phyloP scores from a whole-genome alignment of 495 filamentous ascomycete genomes.

The Platismatia glauca region DNA sequence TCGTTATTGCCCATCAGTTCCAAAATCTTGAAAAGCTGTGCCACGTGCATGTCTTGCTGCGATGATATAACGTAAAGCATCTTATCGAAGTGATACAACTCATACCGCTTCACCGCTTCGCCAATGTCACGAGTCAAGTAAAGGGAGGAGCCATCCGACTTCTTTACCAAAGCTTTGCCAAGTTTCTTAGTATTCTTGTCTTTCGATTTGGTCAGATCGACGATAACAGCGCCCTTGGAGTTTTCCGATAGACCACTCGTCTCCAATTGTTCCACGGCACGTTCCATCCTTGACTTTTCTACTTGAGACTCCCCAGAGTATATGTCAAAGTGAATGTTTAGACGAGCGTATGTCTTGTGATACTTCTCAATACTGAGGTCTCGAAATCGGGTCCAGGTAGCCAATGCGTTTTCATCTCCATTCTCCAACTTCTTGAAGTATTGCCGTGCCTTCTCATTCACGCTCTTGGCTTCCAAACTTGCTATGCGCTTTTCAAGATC shows the following conservation, averaged over 20 bases:
- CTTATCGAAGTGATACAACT: slow-evolving; percentile 60
- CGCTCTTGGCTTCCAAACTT: slow-evolving; percentile 45
- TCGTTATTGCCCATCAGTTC: slow-evolving; percentile 60
- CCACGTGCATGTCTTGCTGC: slow-evolving; percentile 65
- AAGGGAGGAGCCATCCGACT: slow-evolving; percentile 57
- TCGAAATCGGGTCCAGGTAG: slow-evolving; percentile 79
- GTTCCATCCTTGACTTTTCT: slow-evolving; percentile 69
- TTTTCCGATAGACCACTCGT: slow-evolving; percentile 66
- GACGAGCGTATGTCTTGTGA: slow-evolving; percentile 67
- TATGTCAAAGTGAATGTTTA: slow-evolving; percentile 89
- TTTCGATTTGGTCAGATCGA: slow-evolving; percentile 74
- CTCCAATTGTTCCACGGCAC: slow-evolving; percentile 53
- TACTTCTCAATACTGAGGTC: slow-evolving; percentile 83
- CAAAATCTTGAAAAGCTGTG: slow-evolving; percentile 61
- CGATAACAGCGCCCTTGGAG: slow-evolving; percentile 79
- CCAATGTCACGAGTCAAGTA: slow-evolving; percentile 70
- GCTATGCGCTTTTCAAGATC: slow-evolving; percentile 41
- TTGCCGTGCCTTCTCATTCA: slow-evolving; percentile 56
- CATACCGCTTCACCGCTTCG: slow-evolving; percentile 52
- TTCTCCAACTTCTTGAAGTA: slow-evolving; percentile 95
- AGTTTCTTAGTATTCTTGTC: slow-evolving; percentile 53
- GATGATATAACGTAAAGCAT: slow-evolving; percentile 68
- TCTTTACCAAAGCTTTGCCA: slow-evolving; percentile 58
- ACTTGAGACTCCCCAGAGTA: slow-evolving; percentile 96
- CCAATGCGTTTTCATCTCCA: slow-evolving; percentile 64